Evolutionary conservation across 2,329 filamentous ascomycete genomes (phyloP), one percentile per base, ranked within the genome.

Genomic region (Metarhizium sp.): DNA sequence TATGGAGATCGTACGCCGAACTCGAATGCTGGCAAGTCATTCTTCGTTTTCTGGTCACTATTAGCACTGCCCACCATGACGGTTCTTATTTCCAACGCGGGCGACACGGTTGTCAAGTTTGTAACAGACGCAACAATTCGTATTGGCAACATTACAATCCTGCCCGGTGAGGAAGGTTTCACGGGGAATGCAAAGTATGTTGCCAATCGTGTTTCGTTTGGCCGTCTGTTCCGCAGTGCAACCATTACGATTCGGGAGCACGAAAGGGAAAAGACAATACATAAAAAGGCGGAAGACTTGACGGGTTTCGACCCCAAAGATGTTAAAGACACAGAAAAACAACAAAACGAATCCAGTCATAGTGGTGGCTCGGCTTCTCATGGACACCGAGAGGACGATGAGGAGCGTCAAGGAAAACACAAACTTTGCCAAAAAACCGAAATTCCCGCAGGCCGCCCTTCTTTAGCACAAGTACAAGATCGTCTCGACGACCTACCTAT

Each of bases 41-140:
- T 96, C 67, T 96, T 95, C 63, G 88, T 96, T n/a, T 85, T 96
- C 55, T 96, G 92, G 92, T 89, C 86, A 14, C 69, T 96, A 1
- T 78, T 96, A 30, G 90, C 91, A 0, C 78, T 96, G 3, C 92
- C 92, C 0, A 92, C 88, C 2, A 92, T 92, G 80, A 95, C 92
- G 0, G 85, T 95, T 18, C 78, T 96, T 13, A 88, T 95, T 59
- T 87, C 84, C 11, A 88, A 92, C 61, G 87, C 94, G 57, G 88
- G 88, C 29, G 87, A 95, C 63, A 96, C 92, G 0, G 80, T 96
- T 20, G 85, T 96, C 49, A 83, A 81, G 61, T 70, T 73, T 4
- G 69, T 86, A 54, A 73, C 76, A 11, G 79, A 85, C 54, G 66
- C 73, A 4, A 85, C 81, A 0, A 71, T 85, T 29, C 70, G 73